Conservation (phyloP, 179 eudicot species). For the Silene noctiflora region DNA sequence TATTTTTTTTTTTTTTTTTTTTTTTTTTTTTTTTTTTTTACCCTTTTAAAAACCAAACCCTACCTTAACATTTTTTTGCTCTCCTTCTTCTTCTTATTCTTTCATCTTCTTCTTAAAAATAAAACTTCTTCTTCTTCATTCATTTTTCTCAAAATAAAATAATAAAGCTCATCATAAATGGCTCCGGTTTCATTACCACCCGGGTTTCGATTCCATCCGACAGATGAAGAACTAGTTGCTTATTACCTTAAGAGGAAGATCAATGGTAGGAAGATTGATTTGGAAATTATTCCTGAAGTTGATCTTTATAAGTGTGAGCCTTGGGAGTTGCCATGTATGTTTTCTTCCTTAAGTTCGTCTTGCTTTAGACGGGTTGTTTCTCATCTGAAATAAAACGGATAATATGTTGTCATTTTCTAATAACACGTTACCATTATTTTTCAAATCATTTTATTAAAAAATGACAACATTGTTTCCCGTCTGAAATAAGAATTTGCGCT, state of each 20-base stretch:
- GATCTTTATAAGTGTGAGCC: conserved; percentile 95
- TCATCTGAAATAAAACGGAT: too few species aligned
- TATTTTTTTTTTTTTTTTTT: conserved; percentile 25
- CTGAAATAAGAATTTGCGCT: too few species aligned
- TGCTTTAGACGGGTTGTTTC: too few species aligned
- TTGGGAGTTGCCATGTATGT: conserved; percentile 83
- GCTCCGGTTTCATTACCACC: conserved; percentile 90
- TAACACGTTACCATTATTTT: too few species aligned
- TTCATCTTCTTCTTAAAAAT: neutral
- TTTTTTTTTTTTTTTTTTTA: conserved; percentile 20
- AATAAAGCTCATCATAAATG: conserved; percentile 31
- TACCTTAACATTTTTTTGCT: conserved; percentile 12
- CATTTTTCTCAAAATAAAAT: conserved; percentile 1
- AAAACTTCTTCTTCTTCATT: neutral
- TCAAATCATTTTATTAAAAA: too few species aligned
- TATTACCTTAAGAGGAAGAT: conserved; percentile 86
- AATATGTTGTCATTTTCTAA: too few species aligned
- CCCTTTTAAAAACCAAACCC: conserved; percentile 23
- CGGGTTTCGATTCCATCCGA: conserved; percentile 82
- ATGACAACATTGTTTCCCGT: too few species aligned
- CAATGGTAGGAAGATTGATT: conserved; percentile 67
- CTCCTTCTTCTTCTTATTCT: neutral
- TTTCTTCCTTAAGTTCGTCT: too few species aligned
- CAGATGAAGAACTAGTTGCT: conserved; percentile 79
- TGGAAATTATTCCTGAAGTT: conserved; percentile 80